phyloP scores from a whole-genome alignment of 2,329 filamentous ascomycete species.

The Fusarium pseudonygamai region DNA sequence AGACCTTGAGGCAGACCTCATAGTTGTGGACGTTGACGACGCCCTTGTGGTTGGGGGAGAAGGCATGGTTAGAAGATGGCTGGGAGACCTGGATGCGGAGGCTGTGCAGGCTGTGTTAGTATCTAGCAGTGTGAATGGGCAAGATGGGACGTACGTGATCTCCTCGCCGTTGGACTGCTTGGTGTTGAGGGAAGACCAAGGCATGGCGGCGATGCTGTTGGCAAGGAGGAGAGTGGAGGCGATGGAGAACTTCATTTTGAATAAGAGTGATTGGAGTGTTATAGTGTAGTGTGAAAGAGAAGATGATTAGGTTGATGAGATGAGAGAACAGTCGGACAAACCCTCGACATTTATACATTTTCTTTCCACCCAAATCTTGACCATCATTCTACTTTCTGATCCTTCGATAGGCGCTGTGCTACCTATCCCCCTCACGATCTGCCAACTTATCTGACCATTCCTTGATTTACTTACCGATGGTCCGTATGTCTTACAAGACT shows the following conservation, averaged over 20 bases:
- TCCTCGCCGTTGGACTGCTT: slow-evolving; percentile 5
- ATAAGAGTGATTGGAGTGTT: neutral
- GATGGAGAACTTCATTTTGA: slow-evolving; percentile 17
- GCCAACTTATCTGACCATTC: too few species aligned
- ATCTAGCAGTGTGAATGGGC: rapidly evolving
- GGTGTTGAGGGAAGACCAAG: slow-evolving; percentile 6
- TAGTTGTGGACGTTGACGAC: neutral
- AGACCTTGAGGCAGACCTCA: neutral
- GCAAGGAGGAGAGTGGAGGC: neutral
- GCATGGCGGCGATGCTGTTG: slow-evolving; percentile 27
- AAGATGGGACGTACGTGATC: slow-evolving; percentile 17
- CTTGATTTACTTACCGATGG: neutral
- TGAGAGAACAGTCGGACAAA: too few species aligned
- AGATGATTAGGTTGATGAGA: too few species aligned
- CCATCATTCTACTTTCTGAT: too few species aligned
- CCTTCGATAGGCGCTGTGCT: too few species aligned
- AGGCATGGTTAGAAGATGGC: neutral
- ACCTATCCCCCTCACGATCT: too few species aligned
- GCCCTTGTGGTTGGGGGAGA: neutral
- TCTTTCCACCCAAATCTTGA: too few species aligned
- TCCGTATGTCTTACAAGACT: neutral
- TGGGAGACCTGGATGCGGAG: slow-evolving; percentile 28
- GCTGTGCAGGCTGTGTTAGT: rapidly evolving
- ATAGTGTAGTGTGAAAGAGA: too few species aligned
- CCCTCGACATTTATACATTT: too few species aligned